Conservation (phyloP, 345 rosid species). For the Salix viminalis region DNA sequence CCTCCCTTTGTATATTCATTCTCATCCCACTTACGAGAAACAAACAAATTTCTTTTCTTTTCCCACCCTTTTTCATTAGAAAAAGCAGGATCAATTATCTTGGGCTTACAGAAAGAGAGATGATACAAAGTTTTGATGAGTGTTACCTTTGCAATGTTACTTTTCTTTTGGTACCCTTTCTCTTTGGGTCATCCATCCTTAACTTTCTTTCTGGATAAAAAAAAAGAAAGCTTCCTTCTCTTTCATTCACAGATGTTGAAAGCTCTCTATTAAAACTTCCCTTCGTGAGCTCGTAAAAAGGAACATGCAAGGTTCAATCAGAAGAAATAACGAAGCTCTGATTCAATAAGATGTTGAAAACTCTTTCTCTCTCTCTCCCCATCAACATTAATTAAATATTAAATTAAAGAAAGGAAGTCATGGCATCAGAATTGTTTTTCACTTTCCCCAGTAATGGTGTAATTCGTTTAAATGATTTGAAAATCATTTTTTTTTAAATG, state of each 20-base stretch:
- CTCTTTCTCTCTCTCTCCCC: too few species aligned
- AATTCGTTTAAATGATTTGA: too few species aligned
- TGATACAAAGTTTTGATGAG: neutral
- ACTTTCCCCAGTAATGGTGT: too few species aligned
- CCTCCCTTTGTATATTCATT: too few species aligned
- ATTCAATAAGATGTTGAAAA: too few species aligned
- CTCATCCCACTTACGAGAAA: neutral
- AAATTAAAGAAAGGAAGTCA: too few species aligned
- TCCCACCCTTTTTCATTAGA: neutral
- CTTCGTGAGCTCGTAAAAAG: neutral
- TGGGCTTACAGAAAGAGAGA: slow-evolving; percentile 6
- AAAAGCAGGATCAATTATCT: slow-evolving; percentile 9
- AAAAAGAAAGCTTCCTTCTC: neutral
- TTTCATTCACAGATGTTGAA: neutral
- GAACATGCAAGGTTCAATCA: neutral
- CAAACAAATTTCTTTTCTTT: neutral
- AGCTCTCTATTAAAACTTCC: neutral
- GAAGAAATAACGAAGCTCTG: neutral
- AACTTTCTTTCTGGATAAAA: neutral
- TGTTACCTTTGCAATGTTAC: neutral
- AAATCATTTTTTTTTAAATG: too few species aligned
- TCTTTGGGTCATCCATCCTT: slow-evolving; percentile 3
- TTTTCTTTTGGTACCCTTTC: slow-evolving; percentile 5
- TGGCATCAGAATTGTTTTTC: too few species aligned
- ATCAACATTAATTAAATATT: too few species aligned